Conservation (phyloP, 2,329 filamentous ascomycete species). For the Dothiorella sarmentorum region DNA sequence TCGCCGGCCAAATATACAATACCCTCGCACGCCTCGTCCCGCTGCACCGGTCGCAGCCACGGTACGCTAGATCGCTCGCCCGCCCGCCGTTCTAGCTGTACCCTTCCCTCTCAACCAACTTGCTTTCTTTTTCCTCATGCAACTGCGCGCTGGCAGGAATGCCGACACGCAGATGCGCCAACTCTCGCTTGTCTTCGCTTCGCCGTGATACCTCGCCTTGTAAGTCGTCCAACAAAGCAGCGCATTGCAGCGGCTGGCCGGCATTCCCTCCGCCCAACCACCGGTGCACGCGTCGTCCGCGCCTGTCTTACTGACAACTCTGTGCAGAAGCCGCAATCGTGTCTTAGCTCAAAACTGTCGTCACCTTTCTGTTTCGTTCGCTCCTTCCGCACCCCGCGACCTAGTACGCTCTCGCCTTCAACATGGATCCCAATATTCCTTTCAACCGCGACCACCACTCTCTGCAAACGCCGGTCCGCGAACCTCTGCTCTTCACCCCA, state of each 20-base stretch:
- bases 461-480: background rate
- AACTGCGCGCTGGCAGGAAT: constrained; percentile 4
- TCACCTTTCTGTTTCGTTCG: background rate
- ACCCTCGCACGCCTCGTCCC: too few species aligned
- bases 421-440: background rate
- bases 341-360: background rate
- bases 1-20: background rate
- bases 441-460: background rate
- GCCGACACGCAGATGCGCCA: background rate
- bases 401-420: background rate
- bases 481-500: background rate
- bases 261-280: background rate
- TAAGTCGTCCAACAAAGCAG: constrained; percentile 13
- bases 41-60: background rate
- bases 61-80: background rate
- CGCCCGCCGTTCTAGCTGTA: background rate
- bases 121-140: background rate
- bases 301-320: constrained; percentile 7
- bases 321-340: background rate
- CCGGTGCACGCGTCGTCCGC: constrained; percentile 1
- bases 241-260: background rate
- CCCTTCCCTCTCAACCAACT: background rate
- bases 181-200: background rate
- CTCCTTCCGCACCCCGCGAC: background rate
- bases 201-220: background rate